A percentile compares a stretch with the other conserved stretches of the same genome.
Evolutionary conservation across 768 basidiomycete species (phyloP).

Genomic region (Sporobolomyces pararoseus): DNA sequence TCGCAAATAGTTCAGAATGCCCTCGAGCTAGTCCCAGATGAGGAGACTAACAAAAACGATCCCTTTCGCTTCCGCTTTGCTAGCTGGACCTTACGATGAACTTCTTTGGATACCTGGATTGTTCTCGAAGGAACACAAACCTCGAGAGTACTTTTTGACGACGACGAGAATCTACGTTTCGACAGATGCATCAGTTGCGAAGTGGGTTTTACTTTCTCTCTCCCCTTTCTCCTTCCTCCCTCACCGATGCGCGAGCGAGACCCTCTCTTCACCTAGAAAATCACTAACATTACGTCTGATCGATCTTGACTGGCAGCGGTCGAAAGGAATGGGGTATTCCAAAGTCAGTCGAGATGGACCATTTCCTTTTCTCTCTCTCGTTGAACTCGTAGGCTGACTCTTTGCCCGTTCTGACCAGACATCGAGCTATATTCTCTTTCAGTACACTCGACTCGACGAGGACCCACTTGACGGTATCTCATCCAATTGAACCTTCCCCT

Average conservation of each 20-base stretch:
- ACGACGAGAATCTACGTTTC: slow-evolving; percentile 35
- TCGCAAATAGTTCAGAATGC: no score
- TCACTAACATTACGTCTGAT: no score
- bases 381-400: not conserved
- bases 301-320: slow-evolving; percentile 1
- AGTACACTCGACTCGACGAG: not conserved
- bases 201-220: no score
- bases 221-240: no score
- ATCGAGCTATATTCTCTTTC: slow-evolving; percentile 23
- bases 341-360: slow-evolving; percentile 10
- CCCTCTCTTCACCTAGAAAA: no score
- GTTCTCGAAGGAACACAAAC: slow-evolving; percentile 1
- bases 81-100: slow-evolving; percentile 31
- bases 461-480: slow-evolving; percentile 17
- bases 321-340: slow-evolving; percentile 25
- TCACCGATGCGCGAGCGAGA: no score
- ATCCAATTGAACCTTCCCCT: not conserved
- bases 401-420: not conserved
- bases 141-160: slow-evolving; percentile 2
- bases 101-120: slow-evolving; percentile 23
- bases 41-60: no score
- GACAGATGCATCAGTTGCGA: slow-evolving; percentile 15
- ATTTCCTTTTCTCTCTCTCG: no score
- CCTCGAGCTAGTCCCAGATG: no score
- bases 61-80: not conserved